Base-by-base conservation (phyloP, 2,329 filamentous ascomycete species). In the Mycogone perniciosa region DNA sequence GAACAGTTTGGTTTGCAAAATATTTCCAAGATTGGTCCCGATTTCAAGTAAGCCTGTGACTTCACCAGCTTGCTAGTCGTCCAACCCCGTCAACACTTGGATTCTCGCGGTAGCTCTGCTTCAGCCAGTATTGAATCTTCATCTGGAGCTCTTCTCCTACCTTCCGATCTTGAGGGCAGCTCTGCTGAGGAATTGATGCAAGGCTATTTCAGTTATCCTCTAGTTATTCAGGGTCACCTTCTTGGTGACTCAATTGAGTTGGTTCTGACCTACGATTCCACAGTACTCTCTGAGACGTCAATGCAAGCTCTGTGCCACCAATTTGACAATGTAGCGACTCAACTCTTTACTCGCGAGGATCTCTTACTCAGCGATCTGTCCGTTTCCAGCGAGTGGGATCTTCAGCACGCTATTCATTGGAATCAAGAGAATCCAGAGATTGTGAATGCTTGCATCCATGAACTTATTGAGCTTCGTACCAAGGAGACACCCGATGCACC, bases 1-100 rank as follows among this genome's bases (percentile, higher is more conserved):
- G 59, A 61, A 31, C 59, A 61, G 11, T 46, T 50, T 10, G 58
- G 59, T 3, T 51, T 60, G 20, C 51, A 47, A 7, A 52, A 40
- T 30, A 52, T 52, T 35, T 47, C 45, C 5, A 52, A 52, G 34
- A 49, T 52, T 7, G 39, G 4, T 34, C 4, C 45, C 10, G 35
- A 49, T 10, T 30, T 49, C 2, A 48, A 30, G 3, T 40, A 49
- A 33, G 46, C 46, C 3, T 48, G 45, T 13, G 38, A 49, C 5
- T 52, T 52, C 11, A 48, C 44, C 10, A 52, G 45, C 10, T 41
- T 52, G 9, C 11, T 52, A 30, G 50, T 49, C 29, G 46, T 52
- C 2, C 50, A 52, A 1, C 50, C 50, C 4, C 27, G 43, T 47
- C 5, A 9, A 1, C 43, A 46, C 26, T 27, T 51, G 27, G 49